Evolutionary conservation across 2,329 filamentous ascomycete genomes (phyloP).

Genomic region (Rutstroemia sydowiana): DNA sequence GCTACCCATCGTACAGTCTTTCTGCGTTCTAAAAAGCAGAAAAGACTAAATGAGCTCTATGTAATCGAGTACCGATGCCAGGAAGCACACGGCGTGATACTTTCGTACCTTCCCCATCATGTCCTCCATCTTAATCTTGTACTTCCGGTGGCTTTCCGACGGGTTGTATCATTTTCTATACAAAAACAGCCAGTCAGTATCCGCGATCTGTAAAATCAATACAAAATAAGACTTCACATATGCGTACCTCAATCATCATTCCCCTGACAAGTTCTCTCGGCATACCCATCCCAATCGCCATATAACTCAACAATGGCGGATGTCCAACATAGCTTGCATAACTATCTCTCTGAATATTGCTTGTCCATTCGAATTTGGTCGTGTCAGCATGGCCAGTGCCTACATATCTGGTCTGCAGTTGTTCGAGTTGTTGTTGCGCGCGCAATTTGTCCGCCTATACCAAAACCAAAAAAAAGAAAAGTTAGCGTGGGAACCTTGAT

Average conservation of each 20-base stretch:
- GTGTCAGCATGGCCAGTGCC: conserved; percentile 96
- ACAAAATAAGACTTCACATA: neutral
- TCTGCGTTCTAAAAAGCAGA: too few relatives aligned
- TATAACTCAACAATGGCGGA: conserved; percentile 78
- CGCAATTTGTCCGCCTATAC: conserved; percentile 89
- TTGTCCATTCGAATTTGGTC: conserved; percentile 94
- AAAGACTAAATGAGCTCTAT: too few relatives aligned
- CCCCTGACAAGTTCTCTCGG: conserved; percentile 71
- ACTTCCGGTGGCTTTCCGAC: conserved; percentile 60
- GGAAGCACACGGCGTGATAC: too few relatives aligned
- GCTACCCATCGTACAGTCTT: too few relatives aligned
- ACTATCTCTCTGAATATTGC: conserved; percentile 90
- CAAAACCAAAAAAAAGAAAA: neutral
- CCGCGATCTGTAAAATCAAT: neutral
- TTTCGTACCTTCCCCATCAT: neutral
- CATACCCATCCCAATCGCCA: conserved; percentile 83
- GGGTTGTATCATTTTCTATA: conserved; percentile 60
- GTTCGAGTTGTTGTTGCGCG: conserved; percentile 94
- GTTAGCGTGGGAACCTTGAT: neutral
- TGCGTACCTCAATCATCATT: conserved; percentile 64
- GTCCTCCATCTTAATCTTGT: conserved; percentile 30
- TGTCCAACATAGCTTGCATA: conserved; percentile 86
- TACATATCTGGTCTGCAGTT: conserved; percentile 90
- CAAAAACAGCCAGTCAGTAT: conserved; percentile 3
- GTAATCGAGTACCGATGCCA: too few relatives aligned